phyloP scores from a whole-genome alignment of 176 grass and related monocot species.

The Musa acuminata region DNA sequence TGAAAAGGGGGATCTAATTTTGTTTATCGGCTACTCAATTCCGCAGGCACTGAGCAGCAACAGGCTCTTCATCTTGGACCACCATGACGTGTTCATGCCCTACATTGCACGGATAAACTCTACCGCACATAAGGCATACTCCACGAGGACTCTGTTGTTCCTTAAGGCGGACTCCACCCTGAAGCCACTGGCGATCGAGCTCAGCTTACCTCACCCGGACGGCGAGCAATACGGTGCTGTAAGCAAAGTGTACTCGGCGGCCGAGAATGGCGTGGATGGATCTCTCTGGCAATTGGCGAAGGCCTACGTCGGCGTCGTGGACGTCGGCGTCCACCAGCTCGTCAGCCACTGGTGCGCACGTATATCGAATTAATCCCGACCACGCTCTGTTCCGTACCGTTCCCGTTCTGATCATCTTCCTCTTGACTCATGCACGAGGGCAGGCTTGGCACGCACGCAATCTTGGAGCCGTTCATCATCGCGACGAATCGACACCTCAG shows the following conservation, averaged over 20 bases:
- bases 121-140: constrained; percentile 53
- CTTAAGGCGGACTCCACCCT: constrained; percentile 43
- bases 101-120: constrained; percentile 58
- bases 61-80: constrained; percentile 66
- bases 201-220: constrained; percentile 36
- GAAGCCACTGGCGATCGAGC: constrained; percentile 59
- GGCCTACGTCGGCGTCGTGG: background rate
- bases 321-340: background rate
- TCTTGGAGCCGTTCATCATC: background rate
- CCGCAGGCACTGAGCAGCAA: constrained; percentile 43
- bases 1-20: background rate
- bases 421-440: background rate
- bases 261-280: background rate
- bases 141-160: constrained; percentile 63
- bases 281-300: background rate
- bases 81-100: constrained; percentile 79
- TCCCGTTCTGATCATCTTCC: background rate
- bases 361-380: background rate
- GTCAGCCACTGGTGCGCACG: background rate
- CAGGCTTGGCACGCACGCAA: background rate
- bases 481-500: background rate
- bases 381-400: background rate
- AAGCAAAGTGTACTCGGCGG: background rate
- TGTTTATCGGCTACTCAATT: too few relatives aligned
- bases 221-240: constrained; percentile 11